Evolutionary conservation across 208 protist species (phyloP).

Genomic region (Ichthyophonus hoferi): DNA sequence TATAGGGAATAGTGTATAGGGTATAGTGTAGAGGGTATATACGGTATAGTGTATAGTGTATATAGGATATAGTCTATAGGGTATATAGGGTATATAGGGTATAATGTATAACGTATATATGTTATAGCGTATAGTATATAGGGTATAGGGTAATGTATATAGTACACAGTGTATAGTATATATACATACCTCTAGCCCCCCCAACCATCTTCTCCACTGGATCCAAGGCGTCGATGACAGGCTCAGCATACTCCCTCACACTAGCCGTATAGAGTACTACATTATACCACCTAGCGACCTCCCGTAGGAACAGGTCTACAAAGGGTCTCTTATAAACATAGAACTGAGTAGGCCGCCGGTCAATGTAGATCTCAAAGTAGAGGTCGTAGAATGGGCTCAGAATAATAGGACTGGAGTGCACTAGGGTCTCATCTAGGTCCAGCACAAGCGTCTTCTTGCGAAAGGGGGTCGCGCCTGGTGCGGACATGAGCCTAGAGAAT

Average conservation of each 20-base stretch:
- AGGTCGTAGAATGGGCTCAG: slow-evolving; percentile 27
- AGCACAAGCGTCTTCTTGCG: slow-evolving; percentile 65
- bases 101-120: background rate
- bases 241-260: slow-evolving; percentile 60
- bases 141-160: background rate
- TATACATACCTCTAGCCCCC: too few relatives aligned
- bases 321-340: slow-evolving; percentile 62
- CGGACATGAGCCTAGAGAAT: too few relatives aligned
- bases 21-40: background rate
- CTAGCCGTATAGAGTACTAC: slow-evolving; percentile 69
- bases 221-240: slow-evolving; percentile 64
- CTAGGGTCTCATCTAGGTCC: slow-evolving; percentile 71
- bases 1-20: background rate
- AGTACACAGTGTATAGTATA: background rate
- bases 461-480: background rate
- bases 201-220: background rate
- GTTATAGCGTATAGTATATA: background rate
- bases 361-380: slow-evolving; percentile 50
- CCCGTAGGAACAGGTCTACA: slow-evolving; percentile 46
- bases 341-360: slow-evolving; percentile 43
- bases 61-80: background rate
- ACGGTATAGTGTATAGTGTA: background rate
- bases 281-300: slow-evolving; percentile 54
- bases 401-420: slow-evolving; percentile 55
- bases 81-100: background rate